These are phyloP conservation scores for Paraurostyla sp. DNA, from an alignment of 73 alveolate genomes.

Conservation along the genomic window DNA sequence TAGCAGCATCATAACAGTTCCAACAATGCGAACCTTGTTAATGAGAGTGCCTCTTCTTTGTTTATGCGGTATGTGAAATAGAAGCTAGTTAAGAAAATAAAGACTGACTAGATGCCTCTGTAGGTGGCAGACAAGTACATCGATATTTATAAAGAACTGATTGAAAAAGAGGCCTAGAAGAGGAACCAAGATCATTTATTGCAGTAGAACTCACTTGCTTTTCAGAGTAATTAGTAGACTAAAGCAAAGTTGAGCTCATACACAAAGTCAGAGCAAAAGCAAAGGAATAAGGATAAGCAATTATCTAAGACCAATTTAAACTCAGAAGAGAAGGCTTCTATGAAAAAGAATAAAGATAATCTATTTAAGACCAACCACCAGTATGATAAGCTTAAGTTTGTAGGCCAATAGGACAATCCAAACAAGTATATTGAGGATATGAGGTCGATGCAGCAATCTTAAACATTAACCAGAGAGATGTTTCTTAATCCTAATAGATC, in stretches of 20 bases:
- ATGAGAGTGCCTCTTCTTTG: constrained; percentile 15
- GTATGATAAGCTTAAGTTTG: too few relatives aligned
- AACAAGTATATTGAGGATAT: too few relatives aligned
- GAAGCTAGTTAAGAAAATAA: constrained; percentile 39
- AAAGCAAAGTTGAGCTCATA: not conserved
- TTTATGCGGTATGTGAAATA: constrained; percentile 46
- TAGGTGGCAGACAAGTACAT: constrained; percentile 44
- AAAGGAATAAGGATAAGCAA: not conserved
- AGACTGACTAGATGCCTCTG: constrained; percentile 47
- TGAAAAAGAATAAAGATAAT: too few relatives aligned
- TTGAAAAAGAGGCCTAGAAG: constrained; percentile 44
- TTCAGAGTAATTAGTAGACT: not conserved
- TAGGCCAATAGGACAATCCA: too few relatives aligned
- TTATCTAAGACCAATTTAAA: not conserved
- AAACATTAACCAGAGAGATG: too few relatives aligned
- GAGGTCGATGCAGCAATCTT: too few relatives aligned
- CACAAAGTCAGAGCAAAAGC: constrained; percentile 24
- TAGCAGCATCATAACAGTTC: too few relatives aligned
- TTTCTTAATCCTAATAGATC: too few relatives aligned
- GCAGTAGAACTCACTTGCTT: not conserved
- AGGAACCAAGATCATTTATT: not conserved
- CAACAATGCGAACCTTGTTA: not conserved
- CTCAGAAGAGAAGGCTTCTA: constrained; percentile 36
- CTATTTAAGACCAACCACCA: too few relatives aligned
- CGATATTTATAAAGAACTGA: constrained; percentile 34